Conservation (phyloP, 1,284 basidiomycete species). For the Austropuccinia psidii region DNA sequence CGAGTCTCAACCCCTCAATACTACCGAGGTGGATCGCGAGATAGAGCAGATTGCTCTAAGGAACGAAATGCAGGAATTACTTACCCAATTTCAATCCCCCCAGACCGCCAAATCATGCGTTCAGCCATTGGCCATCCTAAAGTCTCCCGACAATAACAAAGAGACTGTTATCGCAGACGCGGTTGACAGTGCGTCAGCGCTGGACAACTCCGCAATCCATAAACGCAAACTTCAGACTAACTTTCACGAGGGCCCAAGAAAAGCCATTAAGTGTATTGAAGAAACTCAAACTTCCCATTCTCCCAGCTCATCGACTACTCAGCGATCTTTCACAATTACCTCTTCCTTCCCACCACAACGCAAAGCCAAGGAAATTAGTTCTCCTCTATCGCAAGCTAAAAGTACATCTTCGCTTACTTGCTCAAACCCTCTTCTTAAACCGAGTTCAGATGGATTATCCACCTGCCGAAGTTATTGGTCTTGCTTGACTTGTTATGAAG, state of each 20-base stretch:
- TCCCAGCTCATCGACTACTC: too few species aligned
- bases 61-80: slow-evolving; percentile 5
- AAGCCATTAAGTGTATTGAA: not conserved
- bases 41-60: not conserved
- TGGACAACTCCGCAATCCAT: not conserved
- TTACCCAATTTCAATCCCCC: not conserved
- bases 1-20: not conserved
- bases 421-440: not conserved
- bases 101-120: not conserved
- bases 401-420: not conserved
- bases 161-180: too few species aligned
- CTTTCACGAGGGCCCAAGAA: not conserved
- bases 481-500: slow-evolving; percentile 1
- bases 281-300: not conserved
- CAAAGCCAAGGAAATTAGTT: not conserved
- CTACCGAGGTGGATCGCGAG: not conserved
- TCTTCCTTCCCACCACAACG: too few species aligned
- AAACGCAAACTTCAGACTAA: not conserved
- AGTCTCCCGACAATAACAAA: too few species aligned
- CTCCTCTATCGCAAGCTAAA: not conserved
- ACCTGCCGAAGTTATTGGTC: not conserved
- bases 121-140: not conserved
- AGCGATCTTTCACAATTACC: too few species aligned
- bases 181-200: not conserved
- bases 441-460: not conserved